These are phyloP conservation scores for Nematocida sp. DNA, from an alignment of 371 early-diverging fungal species.

Conservation along the genomic window DNA sequence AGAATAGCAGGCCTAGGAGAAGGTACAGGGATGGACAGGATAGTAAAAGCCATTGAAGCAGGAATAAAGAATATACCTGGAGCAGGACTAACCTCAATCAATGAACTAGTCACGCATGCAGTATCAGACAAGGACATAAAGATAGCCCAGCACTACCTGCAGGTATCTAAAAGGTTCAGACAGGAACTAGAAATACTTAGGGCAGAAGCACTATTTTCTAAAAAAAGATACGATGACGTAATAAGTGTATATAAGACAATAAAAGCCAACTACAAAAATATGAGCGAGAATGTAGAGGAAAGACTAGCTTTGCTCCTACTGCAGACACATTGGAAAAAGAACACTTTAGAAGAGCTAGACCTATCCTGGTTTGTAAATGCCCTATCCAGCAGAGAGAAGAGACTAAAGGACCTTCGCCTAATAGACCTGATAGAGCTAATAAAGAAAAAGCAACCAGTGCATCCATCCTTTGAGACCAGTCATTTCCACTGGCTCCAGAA, in stretches of 20 bases:
- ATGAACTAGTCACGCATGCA: conserved; percentile 17
- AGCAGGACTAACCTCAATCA: not conserved
- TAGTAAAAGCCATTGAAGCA: conserved; percentile 16
- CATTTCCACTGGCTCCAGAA: not conserved
- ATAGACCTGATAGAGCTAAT: conserved; percentile 23
- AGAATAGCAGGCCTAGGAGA: conserved; percentile 8
- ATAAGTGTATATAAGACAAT: not conserved
- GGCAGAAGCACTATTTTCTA: conserved; percentile 4
- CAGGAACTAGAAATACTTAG: conserved; percentile 18
- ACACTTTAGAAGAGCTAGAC: not conserved
- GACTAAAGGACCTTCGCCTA: not conserved
- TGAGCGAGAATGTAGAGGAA: conserved; percentile 8
- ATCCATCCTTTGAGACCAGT: not conserved
- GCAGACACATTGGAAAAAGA: not conserved
- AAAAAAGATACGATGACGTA: conserved; percentile 38
- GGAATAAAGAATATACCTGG: not conserved
- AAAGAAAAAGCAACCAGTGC: conserved; percentile 11
- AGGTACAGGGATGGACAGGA: conserved; percentile 2
- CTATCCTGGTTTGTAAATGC: conserved; percentile 35
- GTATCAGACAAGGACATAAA: not conserved
- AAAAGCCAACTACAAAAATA: not conserved
- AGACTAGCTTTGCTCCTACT: conserved; percentile 4
- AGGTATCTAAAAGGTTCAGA: not conserved
- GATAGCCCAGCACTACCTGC: too few relatives aligned
- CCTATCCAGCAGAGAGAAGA: not conserved